A percentile compares a stretch with the other conserved stretches of the same genome.
These are phyloP conservation scores for Podaxis pistillaris DNA, from an alignment of 768 basidiomycete genomes.

Conservation along the genomic window DNA sequence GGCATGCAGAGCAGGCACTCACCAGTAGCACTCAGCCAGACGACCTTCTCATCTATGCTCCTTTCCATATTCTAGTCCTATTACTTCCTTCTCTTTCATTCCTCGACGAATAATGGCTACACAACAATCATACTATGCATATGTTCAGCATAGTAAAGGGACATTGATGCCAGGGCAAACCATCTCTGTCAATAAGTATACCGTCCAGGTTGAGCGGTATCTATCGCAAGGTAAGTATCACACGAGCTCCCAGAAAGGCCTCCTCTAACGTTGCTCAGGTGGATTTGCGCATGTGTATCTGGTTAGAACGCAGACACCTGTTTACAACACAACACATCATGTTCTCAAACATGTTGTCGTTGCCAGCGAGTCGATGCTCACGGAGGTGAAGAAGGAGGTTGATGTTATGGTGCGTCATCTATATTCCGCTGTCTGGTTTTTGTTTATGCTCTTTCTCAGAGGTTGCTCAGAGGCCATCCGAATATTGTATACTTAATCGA, in stretches of 20 bases:
- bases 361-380: constrained; percentile 82
- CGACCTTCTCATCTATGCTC: constrained; percentile 18
- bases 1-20: constrained; percentile 16
- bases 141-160: constrained; percentile 56
- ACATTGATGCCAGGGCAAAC: constrained; percentile 81
- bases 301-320: constrained; percentile 80
- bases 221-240: constrained; percentile 79
- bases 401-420: constrained; percentile 85
- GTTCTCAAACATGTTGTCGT: constrained; percentile 97
- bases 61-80: constrained; percentile 16
- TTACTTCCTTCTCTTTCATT: constrained; percentile 13
- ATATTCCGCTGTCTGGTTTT: constrained; percentile 16
- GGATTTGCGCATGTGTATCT: constrained; percentile 99
- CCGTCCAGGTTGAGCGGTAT: constrained; percentile 91
- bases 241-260: constrained; percentile 9
- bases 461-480: constrained; percentile 87
- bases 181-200: constrained; percentile 86
- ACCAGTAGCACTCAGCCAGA: constrained; percentile 15
- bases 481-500: constrained; percentile 97
- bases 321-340: constrained; percentile 91
- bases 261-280: constrained; percentile 47
- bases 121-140: constrained; percentile 48
- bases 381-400: constrained; percentile 95
- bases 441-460: constrained; percentile 47
- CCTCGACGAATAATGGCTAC: constrained; percentile 40